Conservation (phyloP, 305 asterid species). For the Solanum aculeatissimum region DNA sequence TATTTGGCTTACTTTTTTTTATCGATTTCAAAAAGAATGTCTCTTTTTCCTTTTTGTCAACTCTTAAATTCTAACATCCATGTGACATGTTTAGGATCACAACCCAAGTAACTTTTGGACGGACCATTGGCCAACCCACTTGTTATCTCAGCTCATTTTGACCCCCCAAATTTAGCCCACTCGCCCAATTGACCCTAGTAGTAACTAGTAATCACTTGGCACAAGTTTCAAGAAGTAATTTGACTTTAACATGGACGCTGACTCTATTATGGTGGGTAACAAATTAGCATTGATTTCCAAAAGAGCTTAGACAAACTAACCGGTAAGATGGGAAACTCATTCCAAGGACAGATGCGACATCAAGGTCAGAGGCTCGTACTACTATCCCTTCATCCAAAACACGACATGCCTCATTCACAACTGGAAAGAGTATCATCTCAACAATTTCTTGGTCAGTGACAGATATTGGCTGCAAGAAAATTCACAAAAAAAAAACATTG, state of each 20-base stretch:
- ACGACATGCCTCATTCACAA: constrained; percentile 94
- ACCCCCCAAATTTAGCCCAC: neutral
- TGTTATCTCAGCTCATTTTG: neutral
- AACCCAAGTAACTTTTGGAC: neutral
- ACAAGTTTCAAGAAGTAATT: neutral
- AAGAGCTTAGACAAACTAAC: neutral
- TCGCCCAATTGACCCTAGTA: neutral
- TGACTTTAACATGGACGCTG: neutral
- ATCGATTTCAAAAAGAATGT: too few relatives aligned
- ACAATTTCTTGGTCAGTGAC: constrained; percentile 79
- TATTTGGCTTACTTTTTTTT: too few relatives aligned
- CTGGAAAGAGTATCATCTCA: constrained; percentile 91
- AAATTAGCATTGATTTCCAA: neutral
- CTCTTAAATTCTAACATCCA: too few relatives aligned
- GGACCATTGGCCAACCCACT: neutral
- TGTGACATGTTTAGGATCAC: too few relatives aligned
- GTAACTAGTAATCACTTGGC: neutral
- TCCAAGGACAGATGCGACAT: constrained; percentile 86
- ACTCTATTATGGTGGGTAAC: constrained; percentile 23
- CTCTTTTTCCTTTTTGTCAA: too few relatives aligned
- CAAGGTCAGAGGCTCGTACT: constrained; percentile 93
- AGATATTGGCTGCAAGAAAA: constrained; percentile 57
- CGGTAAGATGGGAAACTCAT: constrained; percentile 54
- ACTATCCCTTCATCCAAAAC: constrained; percentile 84
- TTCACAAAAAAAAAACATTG: neutral